phyloP scores from a whole-genome alignment of 2,329 filamentous ascomycete species.

The Cladosporium sp. region DNA sequence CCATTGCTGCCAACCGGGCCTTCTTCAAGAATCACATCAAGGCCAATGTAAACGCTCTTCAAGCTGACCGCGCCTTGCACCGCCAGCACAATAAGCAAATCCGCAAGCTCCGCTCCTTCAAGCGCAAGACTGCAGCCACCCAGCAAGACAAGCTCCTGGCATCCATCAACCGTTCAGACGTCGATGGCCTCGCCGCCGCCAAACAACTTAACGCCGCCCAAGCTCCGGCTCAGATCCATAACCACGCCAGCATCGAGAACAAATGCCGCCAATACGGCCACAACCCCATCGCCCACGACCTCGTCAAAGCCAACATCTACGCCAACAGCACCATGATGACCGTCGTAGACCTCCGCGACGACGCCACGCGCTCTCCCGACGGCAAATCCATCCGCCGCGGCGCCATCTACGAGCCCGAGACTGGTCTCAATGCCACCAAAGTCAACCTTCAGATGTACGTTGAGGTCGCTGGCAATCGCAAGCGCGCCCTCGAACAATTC shows the following conservation, averaged over 20 bases:
- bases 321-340: background rate
- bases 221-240: background rate
- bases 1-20: background rate
- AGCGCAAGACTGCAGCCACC: background rate
- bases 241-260: background rate
- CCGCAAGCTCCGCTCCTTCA: background rate
- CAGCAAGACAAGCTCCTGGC: background rate
- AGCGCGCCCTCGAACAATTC: background rate
- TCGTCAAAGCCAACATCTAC: slow-evolving; percentile 1
- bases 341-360: slow-evolving; percentile 3
- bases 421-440: background rate
- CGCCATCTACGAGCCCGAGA: background rate
- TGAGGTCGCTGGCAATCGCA: background rate
- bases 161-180: background rate
- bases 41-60: background rate
- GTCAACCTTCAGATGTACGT: background rate
- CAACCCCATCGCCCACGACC: background rate
- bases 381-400: background rate
- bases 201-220: background rate
- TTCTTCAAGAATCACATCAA: background rate
- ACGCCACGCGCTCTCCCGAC: background rate
- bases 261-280: slow-evolving; percentile 2
- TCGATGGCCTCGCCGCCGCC: background rate
- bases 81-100: background rate
- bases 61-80: background rate